Percentiles rank a stretch among this genome's conserved stretches.
These are phyloP conservation scores for Fraxinus cuspidata DNA, from an alignment of 257 asterid species.

Conservation along the genomic window DNA sequence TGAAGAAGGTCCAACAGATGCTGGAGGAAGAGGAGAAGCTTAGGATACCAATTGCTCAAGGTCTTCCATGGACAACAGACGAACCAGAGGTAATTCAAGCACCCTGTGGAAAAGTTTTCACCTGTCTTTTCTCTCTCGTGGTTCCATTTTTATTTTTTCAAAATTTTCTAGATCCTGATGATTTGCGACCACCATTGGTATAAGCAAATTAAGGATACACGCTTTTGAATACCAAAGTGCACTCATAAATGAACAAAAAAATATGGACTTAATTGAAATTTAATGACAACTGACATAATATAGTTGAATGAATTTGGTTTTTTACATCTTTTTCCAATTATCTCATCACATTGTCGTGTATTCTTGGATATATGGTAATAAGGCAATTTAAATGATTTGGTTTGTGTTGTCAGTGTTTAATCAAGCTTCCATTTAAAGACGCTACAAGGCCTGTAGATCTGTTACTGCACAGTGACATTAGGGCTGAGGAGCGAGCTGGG, in stretches of 20 bases:
- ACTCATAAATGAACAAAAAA: not conserved
- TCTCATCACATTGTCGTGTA: not conserved
- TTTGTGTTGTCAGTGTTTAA: constrained; percentile 52
- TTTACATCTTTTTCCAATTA: not conserved
- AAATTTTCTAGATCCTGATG: not conserved
- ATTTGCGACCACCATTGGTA: not conserved
- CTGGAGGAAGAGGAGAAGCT: constrained; percentile 76
- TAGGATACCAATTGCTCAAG: constrained; percentile 88
- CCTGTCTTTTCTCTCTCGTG: too few species aligned
- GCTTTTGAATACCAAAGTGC: not conserved
- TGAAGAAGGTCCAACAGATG: constrained; percentile 70
- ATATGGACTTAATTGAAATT: not conserved
- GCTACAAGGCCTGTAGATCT: constrained; percentile 69
- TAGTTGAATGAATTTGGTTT: not conserved
- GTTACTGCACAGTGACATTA: constrained; percentile 72
- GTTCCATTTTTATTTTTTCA: not conserved
- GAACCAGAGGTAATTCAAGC: constrained; percentile 80
- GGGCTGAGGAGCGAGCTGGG: constrained; percentile 88
- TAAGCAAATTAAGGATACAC: not conserved
- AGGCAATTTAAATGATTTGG: constrained; percentile 10
- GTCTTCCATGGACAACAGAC: constrained; percentile 97
- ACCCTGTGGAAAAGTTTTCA: not conserved
- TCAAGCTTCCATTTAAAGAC: constrained; percentile 77
- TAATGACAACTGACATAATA: not conserved
- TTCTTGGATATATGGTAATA: not conserved